Conservation (phyloP, 768 basidiomycete genomes). For the Boletus speciosus region DNA sequence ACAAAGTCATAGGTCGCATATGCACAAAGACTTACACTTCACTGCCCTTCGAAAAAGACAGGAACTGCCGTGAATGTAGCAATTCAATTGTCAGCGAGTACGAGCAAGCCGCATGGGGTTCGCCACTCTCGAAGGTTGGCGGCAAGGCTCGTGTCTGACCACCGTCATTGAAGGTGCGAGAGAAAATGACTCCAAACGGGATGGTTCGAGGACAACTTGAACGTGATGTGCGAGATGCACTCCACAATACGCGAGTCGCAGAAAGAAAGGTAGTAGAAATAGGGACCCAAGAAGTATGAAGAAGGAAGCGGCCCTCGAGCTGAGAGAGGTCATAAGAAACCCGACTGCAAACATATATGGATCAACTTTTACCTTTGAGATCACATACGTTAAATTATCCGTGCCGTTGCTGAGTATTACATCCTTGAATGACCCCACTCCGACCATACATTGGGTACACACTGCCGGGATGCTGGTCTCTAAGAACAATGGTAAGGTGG, state of each 20-base stretch:
- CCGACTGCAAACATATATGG: background rate
- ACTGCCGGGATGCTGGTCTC: slow-evolving; percentile 22
- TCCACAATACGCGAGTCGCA: slow-evolving; percentile 17
- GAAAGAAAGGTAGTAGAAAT: slow-evolving; percentile 20
- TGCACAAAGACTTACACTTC: slow-evolving; percentile 39
- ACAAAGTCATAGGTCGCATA: too few species aligned
- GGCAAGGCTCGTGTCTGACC: slow-evolving; percentile 39
- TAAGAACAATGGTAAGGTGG: slow-evolving; percentile 21
- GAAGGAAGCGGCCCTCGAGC: slow-evolving; percentile 24
- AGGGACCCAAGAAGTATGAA: slow-evolving; percentile 12
- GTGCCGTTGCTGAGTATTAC: slow-evolving; percentile 10
- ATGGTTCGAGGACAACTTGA: slow-evolving; percentile 32
- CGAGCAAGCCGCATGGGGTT: slow-evolving; percentile 32
- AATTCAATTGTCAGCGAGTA: slow-evolving; percentile 49
- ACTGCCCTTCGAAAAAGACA: slow-evolving; percentile 43
- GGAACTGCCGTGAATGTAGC: slow-evolving; percentile 36
- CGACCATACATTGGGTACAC: slow-evolving; percentile 21
- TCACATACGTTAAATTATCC: slow-evolving; percentile 14
- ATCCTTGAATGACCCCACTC: slow-evolving; percentile 21
- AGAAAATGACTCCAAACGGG: slow-evolving; percentile 45
- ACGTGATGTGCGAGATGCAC: slow-evolving; percentile 2
- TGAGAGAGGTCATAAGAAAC: slow-evolving; percentile 3
- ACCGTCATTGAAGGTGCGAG: slow-evolving; percentile 41
- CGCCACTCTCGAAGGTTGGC: slow-evolving; percentile 39
- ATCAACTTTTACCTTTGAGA: slow-evolving; percentile 19